Conservation (phyloP, 768 basidiomycete species). For the Imleria badia region DNA sequence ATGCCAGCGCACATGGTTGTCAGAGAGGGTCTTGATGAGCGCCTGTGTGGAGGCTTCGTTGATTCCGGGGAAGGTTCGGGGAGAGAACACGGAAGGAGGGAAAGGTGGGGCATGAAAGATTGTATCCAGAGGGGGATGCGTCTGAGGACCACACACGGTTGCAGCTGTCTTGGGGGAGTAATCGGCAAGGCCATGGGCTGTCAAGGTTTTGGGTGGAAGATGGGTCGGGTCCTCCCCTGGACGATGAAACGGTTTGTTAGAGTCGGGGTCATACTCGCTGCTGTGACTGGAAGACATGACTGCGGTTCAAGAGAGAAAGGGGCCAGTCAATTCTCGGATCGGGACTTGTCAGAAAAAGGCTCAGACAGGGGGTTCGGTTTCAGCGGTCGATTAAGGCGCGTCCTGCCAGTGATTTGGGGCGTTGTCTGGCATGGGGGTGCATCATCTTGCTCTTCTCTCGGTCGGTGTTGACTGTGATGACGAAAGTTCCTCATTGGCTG, state of each 20-base stretch:
- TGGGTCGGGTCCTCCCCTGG: slow-evolving; percentile 19
- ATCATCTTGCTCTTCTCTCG: too few species aligned
- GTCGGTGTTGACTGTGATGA: too few species aligned
- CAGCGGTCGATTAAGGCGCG: background rate
- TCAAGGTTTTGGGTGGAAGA: slow-evolving; percentile 15
- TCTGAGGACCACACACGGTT: slow-evolving; percentile 3
- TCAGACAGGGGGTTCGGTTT: too few species aligned
- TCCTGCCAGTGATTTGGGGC: too few species aligned
- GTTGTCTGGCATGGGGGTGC: too few species aligned
- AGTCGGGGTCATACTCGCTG: slow-evolving; percentile 8
- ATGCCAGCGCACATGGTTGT: slow-evolving; percentile 55
- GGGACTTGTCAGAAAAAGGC: background rate
- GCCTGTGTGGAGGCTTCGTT: slow-evolving; percentile 39
- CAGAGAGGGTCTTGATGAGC: slow-evolving; percentile 42
- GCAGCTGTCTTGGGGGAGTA: slow-evolving; percentile 23
- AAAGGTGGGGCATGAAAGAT: slow-evolving; percentile 25
- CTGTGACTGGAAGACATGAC: slow-evolving; percentile 12
- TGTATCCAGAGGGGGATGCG: slow-evolving; percentile 12
- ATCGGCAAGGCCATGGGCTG: slow-evolving; percentile 20
- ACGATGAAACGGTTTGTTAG: slow-evolving; percentile 17
- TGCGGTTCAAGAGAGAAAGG: background rate
- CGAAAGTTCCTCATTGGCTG: too few species aligned
- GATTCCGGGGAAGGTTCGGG: slow-evolving; percentile 35
- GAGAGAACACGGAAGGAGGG: slow-evolving; percentile 34
- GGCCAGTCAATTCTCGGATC: too few species aligned